Conservation (phyloP, 2,329 filamentous ascomycete species). For the Ophiostoma ulmi region DNA sequence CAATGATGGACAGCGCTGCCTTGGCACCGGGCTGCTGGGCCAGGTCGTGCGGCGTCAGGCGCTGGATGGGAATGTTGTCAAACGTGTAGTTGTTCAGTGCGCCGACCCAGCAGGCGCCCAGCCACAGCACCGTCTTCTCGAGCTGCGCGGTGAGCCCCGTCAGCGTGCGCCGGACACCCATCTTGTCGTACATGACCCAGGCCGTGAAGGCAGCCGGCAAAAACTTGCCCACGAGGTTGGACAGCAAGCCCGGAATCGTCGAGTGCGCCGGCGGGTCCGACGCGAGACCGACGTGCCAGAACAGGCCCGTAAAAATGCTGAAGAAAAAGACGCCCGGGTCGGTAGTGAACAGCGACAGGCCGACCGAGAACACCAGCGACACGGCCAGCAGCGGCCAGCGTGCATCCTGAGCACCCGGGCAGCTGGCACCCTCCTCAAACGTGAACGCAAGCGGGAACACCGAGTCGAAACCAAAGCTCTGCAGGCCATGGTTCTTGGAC, state of each 20-base stretch:
- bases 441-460: constrained; percentile 84
- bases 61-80: constrained; percentile 85
- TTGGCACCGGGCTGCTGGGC: constrained; percentile 83
- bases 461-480: constrained; percentile 73
- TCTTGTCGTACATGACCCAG: constrained; percentile 82
- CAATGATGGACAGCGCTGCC: constrained; percentile 71
- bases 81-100: constrained; percentile 93
- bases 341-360: constrained; percentile 76
- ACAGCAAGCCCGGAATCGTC: constrained; percentile 66
- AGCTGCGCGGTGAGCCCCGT: constrained; percentile 71
- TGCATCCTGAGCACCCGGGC: constrained; percentile 63
- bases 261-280: constrained; percentile 73
- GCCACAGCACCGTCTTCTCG: constrained; percentile 85
- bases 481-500: constrained; percentile 66
- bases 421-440: constrained; percentile 62
- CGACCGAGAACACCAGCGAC: constrained; percentile 70
- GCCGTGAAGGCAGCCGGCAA: constrained; percentile 82
- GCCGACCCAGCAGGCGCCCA: constrained; percentile 86
- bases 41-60: constrained; percentile 86
- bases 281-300: constrained; percentile 84
- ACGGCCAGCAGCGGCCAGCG: constrained; percentile 80
- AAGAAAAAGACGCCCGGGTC: constrained; percentile 80
- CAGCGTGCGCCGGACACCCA: constrained; percentile 68
- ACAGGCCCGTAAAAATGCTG: constrained; percentile 72
- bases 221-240: constrained; percentile 72